Evolutionary conservation across 768 basidiomycete genomes (phyloP).

Genomic region (Rubroboletus satanas): DNA sequence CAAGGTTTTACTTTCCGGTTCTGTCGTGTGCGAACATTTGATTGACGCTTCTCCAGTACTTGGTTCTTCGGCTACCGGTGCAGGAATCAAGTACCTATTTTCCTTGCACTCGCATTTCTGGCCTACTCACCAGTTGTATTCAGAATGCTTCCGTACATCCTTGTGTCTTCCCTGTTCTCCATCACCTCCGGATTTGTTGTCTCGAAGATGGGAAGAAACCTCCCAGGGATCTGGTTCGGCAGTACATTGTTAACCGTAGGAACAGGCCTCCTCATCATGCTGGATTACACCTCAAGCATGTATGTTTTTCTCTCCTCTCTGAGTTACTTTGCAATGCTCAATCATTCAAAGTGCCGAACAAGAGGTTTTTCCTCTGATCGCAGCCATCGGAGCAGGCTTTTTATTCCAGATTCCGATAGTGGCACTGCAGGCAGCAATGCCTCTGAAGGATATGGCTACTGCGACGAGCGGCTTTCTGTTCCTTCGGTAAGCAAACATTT

Average conservation of each 20-base stretch:
- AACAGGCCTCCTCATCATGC: constrained; percentile 66
- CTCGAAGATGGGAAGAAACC: constrained; percentile 53
- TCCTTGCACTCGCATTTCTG: not conserved
- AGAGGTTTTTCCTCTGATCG: constrained; percentile 61
- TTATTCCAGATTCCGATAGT: constrained; percentile 68
- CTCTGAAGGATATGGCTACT: constrained; percentile 81
- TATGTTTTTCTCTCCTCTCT: constrained; percentile 21
- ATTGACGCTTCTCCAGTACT: constrained; percentile 36
- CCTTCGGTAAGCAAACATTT: constrained; percentile 42
- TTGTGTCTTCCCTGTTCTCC: constrained; percentile 51
- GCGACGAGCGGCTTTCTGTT: constrained; percentile 68
- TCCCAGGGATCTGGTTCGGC: constrained; percentile 59
- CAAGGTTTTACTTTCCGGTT: constrained; percentile 36
- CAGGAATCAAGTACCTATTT: constrained; percentile 66
- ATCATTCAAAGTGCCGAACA: constrained; percentile 47
- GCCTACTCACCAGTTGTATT: not conserved
- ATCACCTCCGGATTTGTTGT: constrained; percentile 55
- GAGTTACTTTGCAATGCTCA: not conserved
- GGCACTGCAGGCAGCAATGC: constrained; percentile 84
- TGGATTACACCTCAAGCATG: constrained; percentile 55
- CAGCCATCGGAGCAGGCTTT: constrained; percentile 59
- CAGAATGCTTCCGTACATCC: constrained; percentile 72
- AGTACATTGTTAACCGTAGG: constrained; percentile 60
- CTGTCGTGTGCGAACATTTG: not conserved
- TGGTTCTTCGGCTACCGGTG: constrained; percentile 67